Percentiles rank a stretch among this genome's conserved stretches.
These are phyloP conservation scores for Saccharomycopsis sp. DNA, from an alignment of 805 yeast genomes.

Conservation along the genomic window DNA sequence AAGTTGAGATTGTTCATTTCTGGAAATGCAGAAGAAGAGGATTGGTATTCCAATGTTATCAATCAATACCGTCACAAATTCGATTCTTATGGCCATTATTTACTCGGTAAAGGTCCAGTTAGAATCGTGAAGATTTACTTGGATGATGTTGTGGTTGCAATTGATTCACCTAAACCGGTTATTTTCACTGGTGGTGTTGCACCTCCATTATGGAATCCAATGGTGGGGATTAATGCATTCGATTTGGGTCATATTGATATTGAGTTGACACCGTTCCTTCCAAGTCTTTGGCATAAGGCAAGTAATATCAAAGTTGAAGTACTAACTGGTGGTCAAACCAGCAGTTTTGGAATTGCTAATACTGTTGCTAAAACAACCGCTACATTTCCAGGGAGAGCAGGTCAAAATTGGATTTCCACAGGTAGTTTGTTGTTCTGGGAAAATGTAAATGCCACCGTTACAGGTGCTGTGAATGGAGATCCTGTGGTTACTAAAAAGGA, in stretches of 20 bases:
- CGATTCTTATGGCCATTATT: slow-evolving; percentile 31
- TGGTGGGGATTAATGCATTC: slow-evolving; percentile 67
- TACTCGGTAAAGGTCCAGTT: slow-evolving; percentile 63
- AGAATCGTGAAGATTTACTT: slow-evolving; percentile 59
- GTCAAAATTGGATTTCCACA: slow-evolving; percentile 25
- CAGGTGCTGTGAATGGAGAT: slow-evolving; percentile 1
- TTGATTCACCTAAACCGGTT: slow-evolving; percentile 62
- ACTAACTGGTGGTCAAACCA: slow-evolving; percentile 40
- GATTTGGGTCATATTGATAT: slow-evolving; percentile 65
- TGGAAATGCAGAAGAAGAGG: slow-evolving; percentile 77
- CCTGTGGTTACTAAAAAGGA: slow-evolving; percentile 3
- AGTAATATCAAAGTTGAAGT: slow-evolving; percentile 41
- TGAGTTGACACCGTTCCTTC: slow-evolving; percentile 65
- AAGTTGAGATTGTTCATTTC: slow-evolving; percentile 54
- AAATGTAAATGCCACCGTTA: slow-evolving; percentile 10
- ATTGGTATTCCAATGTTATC: slow-evolving; percentile 65
- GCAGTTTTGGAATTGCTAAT: not conserved
- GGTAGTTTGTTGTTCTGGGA: slow-evolving; percentile 19
- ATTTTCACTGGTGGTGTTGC: slow-evolving; percentile 77
- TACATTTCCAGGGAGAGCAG: slow-evolving; percentile 25
- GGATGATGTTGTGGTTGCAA: slow-evolving; percentile 51
- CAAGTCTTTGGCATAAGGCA: slow-evolving; percentile 48
- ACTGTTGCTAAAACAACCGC: slow-evolving; percentile 6
- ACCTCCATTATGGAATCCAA: slow-evolving; percentile 76
- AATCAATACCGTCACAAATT: slow-evolving; percentile 42